Conservation (phyloP, 1,284 basidiomycete species). For the Laetiporus sulphureus region DNA sequence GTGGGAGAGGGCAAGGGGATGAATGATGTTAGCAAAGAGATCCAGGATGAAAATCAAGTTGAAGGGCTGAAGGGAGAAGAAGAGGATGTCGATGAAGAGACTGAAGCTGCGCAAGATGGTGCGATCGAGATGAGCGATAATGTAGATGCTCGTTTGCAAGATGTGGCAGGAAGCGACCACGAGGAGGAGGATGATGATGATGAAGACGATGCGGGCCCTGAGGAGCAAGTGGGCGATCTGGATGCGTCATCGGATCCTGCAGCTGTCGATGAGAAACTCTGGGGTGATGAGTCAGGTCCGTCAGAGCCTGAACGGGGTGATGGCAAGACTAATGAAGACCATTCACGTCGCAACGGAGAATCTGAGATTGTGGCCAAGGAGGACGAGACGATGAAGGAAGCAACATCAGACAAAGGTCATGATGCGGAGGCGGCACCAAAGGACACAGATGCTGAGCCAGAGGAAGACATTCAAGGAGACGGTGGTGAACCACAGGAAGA, state of each 20-base stretch:
- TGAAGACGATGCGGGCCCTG: conserved; percentile 52
- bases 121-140: conserved; percentile 74
- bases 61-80: conserved; percentile 85
- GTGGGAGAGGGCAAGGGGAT: conserved; percentile 81
- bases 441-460: conserved; percentile 47
- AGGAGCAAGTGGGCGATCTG: conserved; percentile 83
- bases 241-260: conserved; percentile 85
- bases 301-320: conserved; percentile 45
- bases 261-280: conserved; percentile 93
- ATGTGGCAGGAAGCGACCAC: conserved; percentile 62
- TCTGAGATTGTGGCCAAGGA: conserved; percentile 80
- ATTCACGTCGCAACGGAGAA: conserved; percentile 36
- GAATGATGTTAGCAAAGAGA: conserved; percentile 88
- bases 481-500: conserved; percentile 35
- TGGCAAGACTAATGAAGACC: conserved; percentile 49
- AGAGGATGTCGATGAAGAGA: conserved; percentile 44
- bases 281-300: conserved; percentile 74
- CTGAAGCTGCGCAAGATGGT: conserved; percentile 53
- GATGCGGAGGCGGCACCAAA: conserved; percentile 29
- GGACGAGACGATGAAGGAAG: too few relatives aligned
- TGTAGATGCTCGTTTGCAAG: conserved; percentile 78
- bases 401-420: too few relatives aligned
- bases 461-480: conserved; percentile 55
- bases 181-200: conserved; percentile 51
- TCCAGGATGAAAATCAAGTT: conserved; percentile 93